Evolutionary conservation across 176 grass and related monocot species (phyloP), one percentile per base, ranked within the genome.

Genomic region (Areca catechu): DNA sequence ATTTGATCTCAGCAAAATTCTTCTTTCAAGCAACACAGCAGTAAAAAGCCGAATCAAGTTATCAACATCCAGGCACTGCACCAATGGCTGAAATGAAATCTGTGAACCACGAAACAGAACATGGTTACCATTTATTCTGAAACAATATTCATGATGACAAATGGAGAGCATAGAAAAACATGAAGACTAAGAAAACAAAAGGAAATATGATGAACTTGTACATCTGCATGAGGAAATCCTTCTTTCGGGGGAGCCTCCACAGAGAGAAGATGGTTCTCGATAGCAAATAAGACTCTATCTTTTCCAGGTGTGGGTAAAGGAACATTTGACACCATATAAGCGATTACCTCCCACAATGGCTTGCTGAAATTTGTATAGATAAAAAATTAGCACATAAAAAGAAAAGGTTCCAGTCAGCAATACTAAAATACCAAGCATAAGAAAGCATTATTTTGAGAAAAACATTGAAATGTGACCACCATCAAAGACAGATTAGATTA

Each of bases 61-160:
- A 69, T 92, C 93, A 57, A 98, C 93, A 83, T 98, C 87, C 23
- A 98, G 73, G 59, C 84, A 98, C 76, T 98, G 93, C 57, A 88
- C 87, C 78, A 98, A 66, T 60, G 93, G 84, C 70, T 98, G 93
- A 60, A 98, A 98, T 53, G 93, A 98, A 81, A 98, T 92, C 93
- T 98, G 81, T 48, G 63, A n/a, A 62, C 34, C 20, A 82, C 43
- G 4, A 62, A 62, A 54, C 4, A 22, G 19, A 16, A 52, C 53
- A 59, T 16, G 37, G 37, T 28, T 27, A 71, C 34, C 34, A 57
- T 22, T 16, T 16, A n/a, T 9, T 2, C 9, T 17, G 25, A 20
- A 50, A 72, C 66, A 83, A 49, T 59, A 80, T 60, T 49, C 43
- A 68, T 53, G 47, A 75, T 48, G 43, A 66, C 56, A 76, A 67